Conservation (phyloP, 352 stramenopile species). For the Phytophthora fragariae region DNA sequence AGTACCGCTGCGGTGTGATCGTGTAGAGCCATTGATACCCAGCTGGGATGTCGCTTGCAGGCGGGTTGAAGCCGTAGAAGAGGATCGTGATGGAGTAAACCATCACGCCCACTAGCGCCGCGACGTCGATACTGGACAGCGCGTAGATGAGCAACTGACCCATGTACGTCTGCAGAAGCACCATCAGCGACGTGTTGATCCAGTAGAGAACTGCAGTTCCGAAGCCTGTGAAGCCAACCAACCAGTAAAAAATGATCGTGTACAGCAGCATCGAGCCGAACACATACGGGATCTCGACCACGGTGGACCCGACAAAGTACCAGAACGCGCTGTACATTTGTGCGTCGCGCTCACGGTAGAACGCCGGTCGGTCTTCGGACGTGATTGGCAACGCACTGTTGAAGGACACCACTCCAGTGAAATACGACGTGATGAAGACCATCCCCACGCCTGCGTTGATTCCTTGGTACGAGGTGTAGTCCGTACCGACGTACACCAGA, state of each 20-base stretch:
- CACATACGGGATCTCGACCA: conserved; percentile 80
- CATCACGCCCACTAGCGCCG: conserved; percentile 44
- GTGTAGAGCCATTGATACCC: conserved; percentile 56
- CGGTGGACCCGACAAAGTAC: conserved; percentile 67
- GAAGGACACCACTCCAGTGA: conserved; percentile 72
- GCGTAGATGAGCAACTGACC: conserved; percentile 52
- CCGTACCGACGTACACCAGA: conserved; percentile 17
- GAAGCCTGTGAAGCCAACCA: conserved; percentile 54
- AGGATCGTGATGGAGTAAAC: conserved; percentile 60
- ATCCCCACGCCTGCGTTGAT: conserved; percentile 37
- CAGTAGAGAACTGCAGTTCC: conserved; percentile 58
- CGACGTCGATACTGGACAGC: conserved; percentile 49
- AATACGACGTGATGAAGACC: conserved; percentile 77
- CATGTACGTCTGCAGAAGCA: conserved; percentile 62
- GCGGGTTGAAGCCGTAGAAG: conserved; percentile 57
- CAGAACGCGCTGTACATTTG: conserved; percentile 80
- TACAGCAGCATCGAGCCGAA: conserved; percentile 49
- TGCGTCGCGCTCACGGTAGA: conserved; percentile 89
- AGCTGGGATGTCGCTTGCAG: conserved; percentile 38
- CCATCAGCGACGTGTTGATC: conserved; percentile 65
- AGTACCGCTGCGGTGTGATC: conserved; percentile 44
- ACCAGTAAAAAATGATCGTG: conserved; percentile 78
- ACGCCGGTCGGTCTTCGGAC: conserved; percentile 85
- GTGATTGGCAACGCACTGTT: conserved; percentile 73
- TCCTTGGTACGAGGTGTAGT: conserved; percentile 21